A percentile compares a stretch with the other conserved stretches of the same genome.
These are phyloP conservation scores for Pichia sp. DNA, from an alignment of 1,139 yeast species.

Conservation along the genomic window DNA sequence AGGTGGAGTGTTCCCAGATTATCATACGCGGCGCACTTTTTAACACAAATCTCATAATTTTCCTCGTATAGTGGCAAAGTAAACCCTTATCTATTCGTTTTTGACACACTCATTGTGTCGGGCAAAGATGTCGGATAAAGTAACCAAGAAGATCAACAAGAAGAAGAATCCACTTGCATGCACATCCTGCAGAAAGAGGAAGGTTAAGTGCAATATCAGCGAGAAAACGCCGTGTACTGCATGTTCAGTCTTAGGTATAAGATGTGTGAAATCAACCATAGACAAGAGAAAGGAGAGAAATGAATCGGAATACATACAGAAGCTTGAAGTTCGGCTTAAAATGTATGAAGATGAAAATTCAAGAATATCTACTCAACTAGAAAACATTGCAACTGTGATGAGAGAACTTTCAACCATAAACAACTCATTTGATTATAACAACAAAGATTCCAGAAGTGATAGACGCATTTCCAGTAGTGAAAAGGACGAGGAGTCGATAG, in stretches of 20 bases:
- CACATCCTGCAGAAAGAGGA: constrained; percentile 49
- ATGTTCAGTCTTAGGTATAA: constrained; percentile 44
- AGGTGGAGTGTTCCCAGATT: no score
- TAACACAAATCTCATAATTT: no score
- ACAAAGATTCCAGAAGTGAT: no score
- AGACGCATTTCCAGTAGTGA: no score
- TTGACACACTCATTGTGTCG: no score
- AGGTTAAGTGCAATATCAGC: constrained; percentile 53
- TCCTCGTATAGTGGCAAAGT: no score
- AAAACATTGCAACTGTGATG: constrained; percentile 8
- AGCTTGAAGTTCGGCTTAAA: constrained; percentile 30
- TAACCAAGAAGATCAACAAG: not conserved
- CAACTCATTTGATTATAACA: not conserved
- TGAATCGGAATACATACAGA: constrained; percentile 46
- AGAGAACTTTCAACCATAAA: constrained; percentile 2
- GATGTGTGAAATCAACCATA: constrained; percentile 48
- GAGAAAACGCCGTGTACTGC: constrained; percentile 44
- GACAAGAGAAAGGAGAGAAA: constrained; percentile 57
- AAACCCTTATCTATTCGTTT: no score
- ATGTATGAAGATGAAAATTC: constrained; percentile 8
- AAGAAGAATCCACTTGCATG: constrained; percentile 33
- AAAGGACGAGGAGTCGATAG: no score
- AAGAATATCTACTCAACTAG: constrained; percentile 1
- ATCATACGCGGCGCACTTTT: no score
- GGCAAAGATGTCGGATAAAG: not conserved